phyloP scores from a whole-genome alignment of 768 basidiomycete genomes.

The Hypsizygus marmoreus region DNA sequence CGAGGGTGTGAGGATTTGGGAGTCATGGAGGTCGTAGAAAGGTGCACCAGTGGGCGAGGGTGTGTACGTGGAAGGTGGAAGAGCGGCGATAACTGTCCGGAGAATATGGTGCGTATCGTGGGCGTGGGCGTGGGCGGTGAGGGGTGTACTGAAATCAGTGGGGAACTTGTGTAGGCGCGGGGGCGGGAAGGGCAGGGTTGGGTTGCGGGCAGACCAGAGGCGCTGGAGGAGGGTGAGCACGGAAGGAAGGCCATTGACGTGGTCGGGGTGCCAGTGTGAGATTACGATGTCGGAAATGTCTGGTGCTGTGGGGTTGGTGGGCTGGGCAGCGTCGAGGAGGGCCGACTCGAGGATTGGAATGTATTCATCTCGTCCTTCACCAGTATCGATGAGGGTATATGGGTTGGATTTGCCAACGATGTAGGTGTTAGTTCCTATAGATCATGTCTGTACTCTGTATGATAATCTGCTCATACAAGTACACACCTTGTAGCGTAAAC shows the following conservation, averaged over 20 bases:
- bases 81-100: constrained; percentile 38
- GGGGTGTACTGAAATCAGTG: constrained; percentile 23
- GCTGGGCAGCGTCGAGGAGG: constrained; percentile 41
- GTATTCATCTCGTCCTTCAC: constrained; percentile 72
- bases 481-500: constrained; percentile 81
- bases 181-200: constrained; percentile 51
- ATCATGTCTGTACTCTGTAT: background rate
- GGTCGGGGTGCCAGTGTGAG: constrained; percentile 91
- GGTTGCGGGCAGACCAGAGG: constrained; percentile 59
- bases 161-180: constrained; percentile 81
- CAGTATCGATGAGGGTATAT: constrained; percentile 82
- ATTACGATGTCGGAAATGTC: constrained; percentile 88
- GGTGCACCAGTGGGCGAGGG: constrained; percentile 41
- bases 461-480: background rate
- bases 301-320: constrained; percentile 41
- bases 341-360: constrained; percentile 64
- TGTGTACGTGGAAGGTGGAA: constrained; percentile 47
- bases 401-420: constrained; percentile 71
- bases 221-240: constrained; percentile 67
- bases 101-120: constrained; percentile 35
- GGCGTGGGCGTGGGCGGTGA: constrained; percentile 18
- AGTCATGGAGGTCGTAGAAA: constrained; percentile 62
- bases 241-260: constrained; percentile 71
- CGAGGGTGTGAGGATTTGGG: constrained; percentile 49
- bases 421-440: constrained; percentile 86